Conservation (phyloP, 169 alveolate species). For the Babesia sp. region DNA sequence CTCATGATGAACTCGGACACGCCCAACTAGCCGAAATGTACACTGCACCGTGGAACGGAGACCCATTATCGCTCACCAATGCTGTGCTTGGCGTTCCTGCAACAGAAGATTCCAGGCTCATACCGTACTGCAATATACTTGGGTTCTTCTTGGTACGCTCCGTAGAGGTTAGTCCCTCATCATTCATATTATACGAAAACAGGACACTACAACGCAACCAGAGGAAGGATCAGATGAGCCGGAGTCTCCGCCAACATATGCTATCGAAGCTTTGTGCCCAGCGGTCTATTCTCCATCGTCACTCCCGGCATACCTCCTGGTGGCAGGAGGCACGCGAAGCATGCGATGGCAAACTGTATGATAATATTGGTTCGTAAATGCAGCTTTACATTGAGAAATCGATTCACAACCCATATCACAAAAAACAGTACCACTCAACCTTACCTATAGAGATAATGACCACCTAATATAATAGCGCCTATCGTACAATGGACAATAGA, state of each 20-base stretch:
- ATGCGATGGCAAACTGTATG: slow-evolving; percentile 41
- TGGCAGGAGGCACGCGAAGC: slow-evolving; percentile 67
- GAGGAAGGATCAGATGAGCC: slow-evolving; percentile 8
- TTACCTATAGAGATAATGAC: too few species aligned
- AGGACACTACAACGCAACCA: neutral
- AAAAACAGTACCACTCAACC: too few species aligned
- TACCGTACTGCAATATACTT: slow-evolving; percentile 63
- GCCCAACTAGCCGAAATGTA: slow-evolving; percentile 22
- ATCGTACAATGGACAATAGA: too few species aligned
- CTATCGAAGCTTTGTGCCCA: slow-evolving; percentile 68
- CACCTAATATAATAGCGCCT: too few species aligned
- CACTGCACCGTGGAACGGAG: slow-evolving; percentile 59
- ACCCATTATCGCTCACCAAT: slow-evolving; percentile 55
- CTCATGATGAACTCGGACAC: slow-evolving; percentile 55
- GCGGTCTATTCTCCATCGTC: slow-evolving; percentile 64
- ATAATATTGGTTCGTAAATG: neutral
- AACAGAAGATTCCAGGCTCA: slow-evolving; percentile 42
- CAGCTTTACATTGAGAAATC: too few species aligned
- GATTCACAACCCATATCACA: too few species aligned
- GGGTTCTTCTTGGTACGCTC: slow-evolving; percentile 59
- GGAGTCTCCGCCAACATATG: slow-evolving; percentile 5
- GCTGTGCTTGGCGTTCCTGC: slow-evolving; percentile 69
- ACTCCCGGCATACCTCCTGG: slow-evolving; percentile 69
- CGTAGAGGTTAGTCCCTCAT: slow-evolving; percentile 57
- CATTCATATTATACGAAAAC: neutral